Conservation (phyloP, 305 asterid species). For the Solanum hybrid region DNA sequence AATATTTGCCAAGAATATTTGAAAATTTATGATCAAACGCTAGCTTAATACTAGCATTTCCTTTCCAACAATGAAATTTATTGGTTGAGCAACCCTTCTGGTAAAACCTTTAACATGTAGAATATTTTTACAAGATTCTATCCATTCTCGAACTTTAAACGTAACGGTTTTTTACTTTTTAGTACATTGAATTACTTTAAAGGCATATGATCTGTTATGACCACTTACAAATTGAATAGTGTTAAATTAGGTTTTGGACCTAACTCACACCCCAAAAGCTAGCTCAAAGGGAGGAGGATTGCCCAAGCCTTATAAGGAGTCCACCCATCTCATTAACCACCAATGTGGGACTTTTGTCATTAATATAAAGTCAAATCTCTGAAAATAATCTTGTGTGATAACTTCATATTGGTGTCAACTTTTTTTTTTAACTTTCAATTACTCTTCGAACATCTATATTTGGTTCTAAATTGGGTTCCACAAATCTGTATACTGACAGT, state of each 20-base stretch:
- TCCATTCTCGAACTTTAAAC: neutral
- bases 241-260: too few relatives aligned
- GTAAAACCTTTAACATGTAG: neutral
- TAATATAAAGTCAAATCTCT: neutral
- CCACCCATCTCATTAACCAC: too few relatives aligned
- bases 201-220: neutral
- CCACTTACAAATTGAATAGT: neutral
- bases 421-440: neutral
- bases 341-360: too few relatives aligned
- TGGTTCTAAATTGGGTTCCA: neutral
- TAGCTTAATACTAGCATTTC: neutral
- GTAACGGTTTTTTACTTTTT: neutral
- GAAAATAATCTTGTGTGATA: neutral
- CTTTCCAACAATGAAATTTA: neutral
- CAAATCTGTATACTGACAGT: neutral
- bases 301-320: too few relatives aligned
- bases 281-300: too few relatives aligned
- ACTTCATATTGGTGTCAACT: neutral
- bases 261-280: too few relatives aligned
- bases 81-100: neutral
- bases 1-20: too few relatives aligned
- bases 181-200: neutral
- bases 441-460: neutral
- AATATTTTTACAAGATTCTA: too few relatives aligned
- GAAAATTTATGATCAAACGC: accelerated